A percentile compares a stretch with the other conserved stretches of the same genome.
phyloP scores from a whole-genome alignment of 768 basidiomycete species.

The Psilocybe azurescens region DNA sequence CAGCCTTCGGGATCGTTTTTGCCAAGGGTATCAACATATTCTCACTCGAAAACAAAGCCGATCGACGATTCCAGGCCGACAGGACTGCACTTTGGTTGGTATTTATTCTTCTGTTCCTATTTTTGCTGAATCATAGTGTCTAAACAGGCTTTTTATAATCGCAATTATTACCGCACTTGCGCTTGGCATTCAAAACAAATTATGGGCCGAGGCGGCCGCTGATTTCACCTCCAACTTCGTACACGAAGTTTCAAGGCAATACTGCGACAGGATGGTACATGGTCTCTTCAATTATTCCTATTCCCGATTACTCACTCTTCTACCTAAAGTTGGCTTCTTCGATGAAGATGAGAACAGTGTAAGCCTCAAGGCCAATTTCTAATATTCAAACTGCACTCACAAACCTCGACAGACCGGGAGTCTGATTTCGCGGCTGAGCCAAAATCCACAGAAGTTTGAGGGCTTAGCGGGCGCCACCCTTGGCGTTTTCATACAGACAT shows the following conservation, averaged over 20 bases:
- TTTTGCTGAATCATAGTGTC: too few species aligned
- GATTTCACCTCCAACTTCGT: conserved; percentile 72
- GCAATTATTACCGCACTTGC: conserved; percentile 43
- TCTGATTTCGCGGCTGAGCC: conserved; percentile 76
- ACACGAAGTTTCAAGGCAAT: conserved; percentile 75
- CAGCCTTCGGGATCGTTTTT: conserved; percentile 71
- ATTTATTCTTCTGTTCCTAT: too few species aligned
- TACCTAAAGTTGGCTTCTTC: conserved; percentile 71
- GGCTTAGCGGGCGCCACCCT: conserved; percentile 87
- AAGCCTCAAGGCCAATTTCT: conserved; percentile 25
- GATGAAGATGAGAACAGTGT: conserved; percentile 83
- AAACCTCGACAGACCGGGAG: conserved; percentile 61
- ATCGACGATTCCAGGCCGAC: conserved; percentile 60
- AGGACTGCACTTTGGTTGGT: conserved; percentile 66
- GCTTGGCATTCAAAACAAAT: too few species aligned
- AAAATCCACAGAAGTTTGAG: conserved; percentile 86
- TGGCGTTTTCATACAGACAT: conserved; percentile 81
- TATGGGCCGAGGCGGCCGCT: conserved; percentile 53
- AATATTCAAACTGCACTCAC: not conserved
- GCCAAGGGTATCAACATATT: conserved; percentile 62
- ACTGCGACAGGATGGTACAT: conserved; percentile 85
- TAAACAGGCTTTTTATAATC: conserved; percentile 61
- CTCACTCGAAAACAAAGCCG: conserved; percentile 39
- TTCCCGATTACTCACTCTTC: conserved; percentile 4
- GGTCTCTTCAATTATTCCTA: not conserved